Evolutionary conservation across 257 asterid species (phyloP).

Genomic region (Datura wrightii): DNA sequence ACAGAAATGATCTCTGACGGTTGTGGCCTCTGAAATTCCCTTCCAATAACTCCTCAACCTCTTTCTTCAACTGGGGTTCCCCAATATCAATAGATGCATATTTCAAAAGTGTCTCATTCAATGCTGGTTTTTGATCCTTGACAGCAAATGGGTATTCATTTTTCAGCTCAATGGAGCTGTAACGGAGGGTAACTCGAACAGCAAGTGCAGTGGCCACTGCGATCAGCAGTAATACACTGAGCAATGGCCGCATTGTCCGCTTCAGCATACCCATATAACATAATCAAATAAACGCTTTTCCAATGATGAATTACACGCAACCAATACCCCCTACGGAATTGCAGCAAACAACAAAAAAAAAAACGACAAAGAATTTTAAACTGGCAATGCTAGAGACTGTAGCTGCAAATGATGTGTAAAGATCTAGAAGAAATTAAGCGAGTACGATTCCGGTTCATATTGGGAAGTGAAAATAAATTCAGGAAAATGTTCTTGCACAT

Average conservation of each 20-base stretch:
- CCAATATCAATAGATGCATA: slow-evolving; percentile 68
- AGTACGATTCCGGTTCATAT: slow-evolving; percentile 29
- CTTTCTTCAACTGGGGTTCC: slow-evolving; percentile 70
- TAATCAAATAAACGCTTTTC: neutral
- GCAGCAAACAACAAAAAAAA: neutral
- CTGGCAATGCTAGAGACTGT: slow-evolving; percentile 23
- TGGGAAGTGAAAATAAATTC: neutral
- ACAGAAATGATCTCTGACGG: slow-evolving; percentile 75
- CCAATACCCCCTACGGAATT: neutral
- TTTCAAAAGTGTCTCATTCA: slow-evolving; percentile 70
- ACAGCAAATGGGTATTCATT: slow-evolving; percentile 44
- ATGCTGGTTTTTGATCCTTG: slow-evolving; percentile 38
- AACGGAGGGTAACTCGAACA: slow-evolving; percentile 53
- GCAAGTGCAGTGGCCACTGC: slow-evolving; percentile 58
- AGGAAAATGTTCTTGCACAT: neutral
- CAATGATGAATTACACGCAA: too few relatives aligned
- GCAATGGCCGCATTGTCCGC: slow-evolving; percentile 62
- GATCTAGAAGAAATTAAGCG: slow-evolving; percentile 25
- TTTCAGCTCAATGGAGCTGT: slow-evolving; percentile 52
- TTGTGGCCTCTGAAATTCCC: slow-evolving; percentile 70
- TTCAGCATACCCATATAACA: slow-evolving; percentile 51
- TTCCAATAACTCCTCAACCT: slow-evolving; percentile 72
- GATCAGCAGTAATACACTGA: slow-evolving; percentile 60
- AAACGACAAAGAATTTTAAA: neutral
- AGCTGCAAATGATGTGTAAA: slow-evolving; percentile 27